A percentile compares a stretch with the other conserved stretches of the same genome.
Evolutionary conservation across 805 yeast species (phyloP).

Genomic region (Pichia cabralensis): DNA sequence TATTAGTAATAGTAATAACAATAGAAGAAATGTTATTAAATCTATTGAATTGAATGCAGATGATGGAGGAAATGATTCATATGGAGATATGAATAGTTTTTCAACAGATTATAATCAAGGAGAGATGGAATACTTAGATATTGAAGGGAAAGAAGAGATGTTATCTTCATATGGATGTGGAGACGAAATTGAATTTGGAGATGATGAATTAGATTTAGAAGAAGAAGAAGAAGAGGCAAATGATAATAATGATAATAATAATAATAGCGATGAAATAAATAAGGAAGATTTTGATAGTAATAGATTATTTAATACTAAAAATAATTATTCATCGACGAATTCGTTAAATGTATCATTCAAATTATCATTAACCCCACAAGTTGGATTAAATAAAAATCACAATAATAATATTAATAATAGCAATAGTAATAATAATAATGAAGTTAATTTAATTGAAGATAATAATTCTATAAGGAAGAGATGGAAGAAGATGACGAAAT

Average conservation of each 20-base stretch:
- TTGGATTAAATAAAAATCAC: neutral
- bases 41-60: neutral
- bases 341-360: slow-evolving; percentile 24
- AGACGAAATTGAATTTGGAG: no score
- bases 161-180: no score
- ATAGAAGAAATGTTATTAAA: neutral
- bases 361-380: slow-evolving; percentile 14
- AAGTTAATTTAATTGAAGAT: no score
- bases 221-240: slow-evolving; percentile 1
- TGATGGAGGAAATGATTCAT: neutral
- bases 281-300: no score
- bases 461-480: no score
- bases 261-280: no score
- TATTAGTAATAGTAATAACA: neutral
- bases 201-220: slow-evolving; percentile 13
- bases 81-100: slow-evolving; percentile 1
- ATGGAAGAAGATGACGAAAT: no score
- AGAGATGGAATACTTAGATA: slow-evolving; percentile 21
- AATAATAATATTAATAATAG: slow-evolving; percentile 4
- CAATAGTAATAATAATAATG: no score
- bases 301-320: neutral
- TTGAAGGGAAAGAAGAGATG: slow-evolving; percentile 20
- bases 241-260: neutral
- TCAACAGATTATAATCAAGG: slow-evolving; percentile 16
- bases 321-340: slow-evolving; percentile 9